Base-by-base conservation (phyloP, 257 asterid species). In the Agastache rugosa region DNA sequence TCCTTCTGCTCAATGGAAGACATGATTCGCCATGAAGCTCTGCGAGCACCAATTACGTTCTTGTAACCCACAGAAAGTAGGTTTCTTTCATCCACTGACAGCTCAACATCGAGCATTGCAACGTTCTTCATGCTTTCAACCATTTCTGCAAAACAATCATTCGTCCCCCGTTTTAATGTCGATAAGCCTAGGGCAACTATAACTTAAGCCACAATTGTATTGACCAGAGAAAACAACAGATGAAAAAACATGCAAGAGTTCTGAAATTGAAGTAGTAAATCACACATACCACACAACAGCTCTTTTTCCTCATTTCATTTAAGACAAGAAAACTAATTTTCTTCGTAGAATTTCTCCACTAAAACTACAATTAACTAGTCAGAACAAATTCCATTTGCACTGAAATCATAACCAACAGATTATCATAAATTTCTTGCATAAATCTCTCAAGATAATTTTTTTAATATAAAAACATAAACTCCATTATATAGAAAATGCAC, bases 1-100 rank as follows among this genome's bases (percentile, higher is more conserved):
- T 90, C 96, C 79, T 87, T 87, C 79, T 90, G 96, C 70, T 90
- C 93, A 35, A 90, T 90, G 17, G 96, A 90, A 25, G 96, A 90
- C 96, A 90, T 83, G 69, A 90, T 90, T 51, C 97, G 79, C 97
- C 97, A 90, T 0, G 97, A 90, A 63, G 97, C 97, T 80, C 97
- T 88, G 51, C 97, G 83, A 35, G 97, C 95, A 47, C 97, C 97
- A 61, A 90, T 90, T 1, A 90, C 97, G 75, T 90, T 90, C 87
- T 90, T 90, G 89, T 90, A 90, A 44, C 93, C 97, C 60, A 90
- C 97, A 11, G 97, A 90, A 31, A 90, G 90, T 64, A 90, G 84
- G 84, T 90, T 90, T 85, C 97, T 87, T 75, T 90, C 97, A 68
- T 90, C 97, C 63, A 88, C 93, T 39, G 97, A 79, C 60, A 90